phyloP scores from a whole-genome alignment of 2,329 filamentous ascomycete species.

The Didymella segeticola region DNA sequence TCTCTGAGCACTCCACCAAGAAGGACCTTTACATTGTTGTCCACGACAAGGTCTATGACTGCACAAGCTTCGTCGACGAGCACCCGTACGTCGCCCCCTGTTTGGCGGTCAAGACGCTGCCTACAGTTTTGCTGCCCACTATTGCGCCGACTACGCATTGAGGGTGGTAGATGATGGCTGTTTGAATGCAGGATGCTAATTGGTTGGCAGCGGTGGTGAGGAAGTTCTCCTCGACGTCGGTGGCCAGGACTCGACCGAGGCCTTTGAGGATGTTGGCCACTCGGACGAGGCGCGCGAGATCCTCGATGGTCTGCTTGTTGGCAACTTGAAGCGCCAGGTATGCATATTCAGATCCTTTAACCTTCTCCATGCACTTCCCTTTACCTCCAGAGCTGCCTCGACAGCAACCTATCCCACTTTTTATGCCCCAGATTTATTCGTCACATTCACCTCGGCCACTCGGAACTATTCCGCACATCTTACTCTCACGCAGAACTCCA shows the following conservation, averaged over 20 bases:
- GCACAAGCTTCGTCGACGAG: conserved; percentile 90
- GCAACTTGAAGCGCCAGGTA: conserved; percentile 49
- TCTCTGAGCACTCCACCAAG: conserved; percentile 63
- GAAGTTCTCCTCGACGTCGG: conserved; percentile 96
- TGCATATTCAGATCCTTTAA: neutral
- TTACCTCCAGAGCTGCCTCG: neutral
- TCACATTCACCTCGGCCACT: conserved; percentile 1
- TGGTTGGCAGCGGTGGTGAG: conserved; percentile 80
- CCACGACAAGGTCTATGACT: conserved; percentile 96
- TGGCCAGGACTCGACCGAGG: conserved; percentile 95
- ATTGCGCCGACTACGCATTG: neutral
- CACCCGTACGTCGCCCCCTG: conserved; percentile 73
- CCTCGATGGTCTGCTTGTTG: conserved; percentile 63
- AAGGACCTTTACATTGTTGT: conserved; percentile 92
- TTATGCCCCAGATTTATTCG: neutral
- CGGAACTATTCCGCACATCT: conserved; percentile 31
- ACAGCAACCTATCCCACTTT: neutral
- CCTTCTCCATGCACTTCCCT: neutral
- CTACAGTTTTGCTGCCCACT: neutral
- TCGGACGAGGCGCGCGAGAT: conserved; percentile 98
- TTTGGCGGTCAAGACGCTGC: neutral
- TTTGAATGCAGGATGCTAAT: neutral
- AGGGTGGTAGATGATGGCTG: neutral
- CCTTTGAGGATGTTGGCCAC: conserved; percentile 99
- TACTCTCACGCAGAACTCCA: neutral